Conservation (phyloP, 345 rosid species). For the Eutrema heterophyllum region DNA sequence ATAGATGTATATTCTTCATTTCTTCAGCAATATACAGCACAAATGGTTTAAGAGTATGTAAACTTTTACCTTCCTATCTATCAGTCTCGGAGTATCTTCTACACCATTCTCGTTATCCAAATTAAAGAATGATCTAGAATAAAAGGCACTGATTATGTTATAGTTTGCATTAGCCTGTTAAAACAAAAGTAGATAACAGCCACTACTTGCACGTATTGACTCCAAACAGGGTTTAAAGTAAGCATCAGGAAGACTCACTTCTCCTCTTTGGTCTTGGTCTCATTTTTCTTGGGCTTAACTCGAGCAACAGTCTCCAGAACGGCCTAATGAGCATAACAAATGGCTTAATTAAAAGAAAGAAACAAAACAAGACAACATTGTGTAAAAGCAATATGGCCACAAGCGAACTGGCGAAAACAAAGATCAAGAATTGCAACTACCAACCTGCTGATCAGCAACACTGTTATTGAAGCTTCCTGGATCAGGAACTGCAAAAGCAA, state of each 20-base stretch:
- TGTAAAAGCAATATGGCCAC: background rate
- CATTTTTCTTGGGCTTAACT: constrained; percentile 79
- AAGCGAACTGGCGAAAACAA: background rate
- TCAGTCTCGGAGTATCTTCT: constrained; percentile 86
- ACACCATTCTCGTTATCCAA: constrained; percentile 81
- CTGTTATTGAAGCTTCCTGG: constrained; percentile 85
- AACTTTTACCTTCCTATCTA: constrained; percentile 70
- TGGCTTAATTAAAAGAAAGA: background rate
- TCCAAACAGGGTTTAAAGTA: background rate
- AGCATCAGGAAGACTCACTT: constrained; percentile 50
- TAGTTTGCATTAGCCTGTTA: constrained; percentile 20
- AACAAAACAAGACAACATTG: background rate
- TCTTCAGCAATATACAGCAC: background rate
- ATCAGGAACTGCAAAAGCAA: constrained; percentile 57
- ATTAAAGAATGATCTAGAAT: constrained; percentile 70
- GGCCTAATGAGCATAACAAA: constrained; percentile 50
- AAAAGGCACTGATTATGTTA: constrained; percentile 26
- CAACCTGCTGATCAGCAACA: constrained; percentile 80
- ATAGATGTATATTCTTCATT: background rate
- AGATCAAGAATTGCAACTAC: background rate
- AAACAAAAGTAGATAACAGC: constrained; percentile 13
- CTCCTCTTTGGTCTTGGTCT: constrained; percentile 70
- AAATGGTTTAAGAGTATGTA: background rate
- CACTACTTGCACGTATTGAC: background rate
- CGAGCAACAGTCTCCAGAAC: constrained; percentile 92